These are phyloP conservation scores for Phaeosphaeriaceae sp. DNA, from an alignment of 2,329 filamentous ascomycete genomes.

Conservation along the genomic window DNA sequence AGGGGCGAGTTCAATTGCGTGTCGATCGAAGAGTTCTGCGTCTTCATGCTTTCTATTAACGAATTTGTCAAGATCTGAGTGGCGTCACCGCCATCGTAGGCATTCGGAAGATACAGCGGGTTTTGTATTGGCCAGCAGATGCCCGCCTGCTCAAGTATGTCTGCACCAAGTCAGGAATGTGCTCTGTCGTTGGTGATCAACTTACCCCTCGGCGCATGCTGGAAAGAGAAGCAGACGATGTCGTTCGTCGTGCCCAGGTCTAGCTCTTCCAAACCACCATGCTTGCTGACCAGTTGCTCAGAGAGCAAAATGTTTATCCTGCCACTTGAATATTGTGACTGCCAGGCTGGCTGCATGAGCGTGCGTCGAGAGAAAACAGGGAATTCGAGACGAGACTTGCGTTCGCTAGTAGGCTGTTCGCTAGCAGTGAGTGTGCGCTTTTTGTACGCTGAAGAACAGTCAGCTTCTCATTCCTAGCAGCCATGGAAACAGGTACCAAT, in stretches of 20 bases:
- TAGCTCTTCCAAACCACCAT: slow-evolving; percentile 21
- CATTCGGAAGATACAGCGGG: slow-evolving; percentile 34
- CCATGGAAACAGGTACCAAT: slow-evolving; percentile 24
- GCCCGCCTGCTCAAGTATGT: slow-evolving; percentile 72
- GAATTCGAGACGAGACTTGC: slow-evolving; percentile 65
- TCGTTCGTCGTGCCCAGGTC: slow-evolving; percentile 73
- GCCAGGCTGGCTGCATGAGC: slow-evolving; percentile 74
- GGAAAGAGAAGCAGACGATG: slow-evolving; percentile 80
- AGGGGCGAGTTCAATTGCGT: slow-evolving; percentile 15
- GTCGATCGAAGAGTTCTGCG: slow-evolving; percentile 5
- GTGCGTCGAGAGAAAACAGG: slow-evolving; percentile 74
- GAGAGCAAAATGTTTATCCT: slow-evolving; percentile 79
- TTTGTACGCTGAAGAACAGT: slow-evolving; percentile 26
- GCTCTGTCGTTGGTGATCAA: no score
- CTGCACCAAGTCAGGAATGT: slow-evolving; percentile 53
- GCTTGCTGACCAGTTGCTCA: slow-evolving; percentile 65
- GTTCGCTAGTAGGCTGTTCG: slow-evolving; percentile 63
- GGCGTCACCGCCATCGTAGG: slow-evolving; percentile 6
- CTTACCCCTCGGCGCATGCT: slow-evolving; percentile 80
- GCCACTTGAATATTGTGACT: slow-evolving; percentile 72
- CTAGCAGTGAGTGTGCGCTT: slow-evolving; percentile 24
- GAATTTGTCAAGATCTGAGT: neutral
- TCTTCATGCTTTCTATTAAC: slow-evolving; percentile 3
- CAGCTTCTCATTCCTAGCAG: neutral
- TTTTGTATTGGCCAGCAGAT: slow-evolving; percentile 77